Evolutionary conservation across 2,329 filamentous ascomycete species (phyloP), one percentile per base, ranked within the genome.

Genomic region (Colletotrichum horii): DNA sequence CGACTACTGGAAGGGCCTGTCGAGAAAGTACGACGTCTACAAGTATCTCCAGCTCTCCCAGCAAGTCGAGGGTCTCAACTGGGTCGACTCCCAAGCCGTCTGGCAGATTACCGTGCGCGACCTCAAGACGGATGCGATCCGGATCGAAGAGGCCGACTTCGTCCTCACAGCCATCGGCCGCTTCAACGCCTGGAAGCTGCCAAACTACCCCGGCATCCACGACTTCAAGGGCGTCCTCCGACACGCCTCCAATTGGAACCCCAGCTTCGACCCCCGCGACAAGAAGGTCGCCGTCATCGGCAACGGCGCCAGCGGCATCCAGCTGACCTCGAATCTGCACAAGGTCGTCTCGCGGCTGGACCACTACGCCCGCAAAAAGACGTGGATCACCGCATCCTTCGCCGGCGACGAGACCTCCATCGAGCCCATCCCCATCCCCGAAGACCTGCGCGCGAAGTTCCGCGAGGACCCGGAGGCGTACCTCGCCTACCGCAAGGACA

Each of bases 331-430:
- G 0, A 90, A 90, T 60, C 78, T 92, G 2, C 90, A 91, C 71
- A 85, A 85, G 32, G 79, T 79, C 0, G 89, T 89, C 2, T 79
- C 78, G 1, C 89, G 86, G 3, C 84, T 94, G 1, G 91, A 94
- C 77, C 91, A 93, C 81, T 94, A 94, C 77, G 91, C 89, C 2
- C 86, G 93, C 12, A 92, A 89, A 78, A 89, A 86, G 36, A 94
- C 93, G 0, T 95, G 93, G 93, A 91, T 94, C 32, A 91, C 93
- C 0, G 88, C 90, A 3, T 90, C 91, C 0, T 93, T 92, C 82
- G 90, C 89, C 0, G 87, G 90, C 38, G 84, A 89, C 74, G 84
- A 89, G 78, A 88, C 91, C 36, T 89, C 88, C 34, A 84, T 90
- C 1, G 89, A 89, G 38, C 87, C 92, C 0, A 91, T 93, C 61